A percentile compares a stretch with the other conserved stretches of the same genome.
Conservation (phyloP, 78 protist species). For the Dictyostelium intermedium region DNA sequence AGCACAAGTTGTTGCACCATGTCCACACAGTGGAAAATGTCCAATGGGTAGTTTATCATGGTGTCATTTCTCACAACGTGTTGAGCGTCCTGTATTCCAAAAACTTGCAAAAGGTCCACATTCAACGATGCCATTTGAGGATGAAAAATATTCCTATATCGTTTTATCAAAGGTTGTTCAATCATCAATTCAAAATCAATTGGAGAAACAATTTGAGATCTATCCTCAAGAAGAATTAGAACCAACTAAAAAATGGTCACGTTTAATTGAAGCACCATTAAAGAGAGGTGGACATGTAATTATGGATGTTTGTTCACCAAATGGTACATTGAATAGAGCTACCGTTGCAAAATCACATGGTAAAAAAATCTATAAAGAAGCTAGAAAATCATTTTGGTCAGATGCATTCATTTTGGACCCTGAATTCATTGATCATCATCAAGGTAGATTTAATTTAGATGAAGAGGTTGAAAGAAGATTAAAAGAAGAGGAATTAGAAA, state of each 20-base stretch:
- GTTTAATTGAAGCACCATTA: conserved; percentile 73
- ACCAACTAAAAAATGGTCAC: conserved; percentile 48
- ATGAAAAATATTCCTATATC: conserved; percentile 80
- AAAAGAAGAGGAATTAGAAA: neutral
- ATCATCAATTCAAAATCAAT: conserved; percentile 59
- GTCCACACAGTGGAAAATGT: conserved; percentile 78
- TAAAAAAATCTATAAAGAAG: conserved; percentile 48
- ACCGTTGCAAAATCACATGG: conserved; percentile 77
- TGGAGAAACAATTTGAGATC: conserved; percentile 10
- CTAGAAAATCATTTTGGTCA: conserved; percentile 76
- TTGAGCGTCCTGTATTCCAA: conserved; percentile 60
- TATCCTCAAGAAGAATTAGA: conserved; percentile 7
- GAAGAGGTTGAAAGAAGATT: neutral
- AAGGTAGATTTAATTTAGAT: neutral
- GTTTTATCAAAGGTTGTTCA: conserved; percentile 42
- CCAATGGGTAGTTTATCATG: conserved; percentile 74
- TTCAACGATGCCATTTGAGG: conserved; percentile 74
- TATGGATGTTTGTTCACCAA: conserved; percentile 78
- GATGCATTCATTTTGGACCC: conserved; percentile 42
- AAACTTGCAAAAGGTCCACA: conserved; percentile 73
- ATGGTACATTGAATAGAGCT: conserved; percentile 56
- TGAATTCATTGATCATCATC: neutral
- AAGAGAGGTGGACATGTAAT: conserved; percentile 77
- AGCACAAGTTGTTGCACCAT: conserved; percentile 75
- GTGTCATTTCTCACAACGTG: conserved; percentile 87